phyloP scores from a whole-genome alignment of 805 yeast species.

The Cyberlindnera amylophila region DNA sequence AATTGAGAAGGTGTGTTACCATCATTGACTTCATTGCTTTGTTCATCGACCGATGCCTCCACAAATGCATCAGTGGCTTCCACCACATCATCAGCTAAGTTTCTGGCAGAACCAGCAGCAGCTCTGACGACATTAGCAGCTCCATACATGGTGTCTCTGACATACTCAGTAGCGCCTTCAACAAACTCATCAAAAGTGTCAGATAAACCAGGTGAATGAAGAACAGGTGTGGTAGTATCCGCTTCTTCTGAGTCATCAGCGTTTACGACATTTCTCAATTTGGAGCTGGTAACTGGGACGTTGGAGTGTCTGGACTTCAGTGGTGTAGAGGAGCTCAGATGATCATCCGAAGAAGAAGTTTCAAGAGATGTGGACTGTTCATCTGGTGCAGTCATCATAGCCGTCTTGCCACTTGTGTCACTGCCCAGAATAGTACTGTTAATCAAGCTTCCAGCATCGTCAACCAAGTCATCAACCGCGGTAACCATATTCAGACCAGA shows the following conservation, averaged over 20 bases:
- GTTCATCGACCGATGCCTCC: conserved; percentile 1
- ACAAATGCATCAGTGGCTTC: conserved; percentile 2
- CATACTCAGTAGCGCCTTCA: background rate
- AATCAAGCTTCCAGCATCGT: conserved; percentile 1
- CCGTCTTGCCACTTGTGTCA: background rate
- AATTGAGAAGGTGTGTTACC: background rate
- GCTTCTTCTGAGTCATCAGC: background rate
- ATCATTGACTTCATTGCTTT: background rate
- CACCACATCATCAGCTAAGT: background rate
- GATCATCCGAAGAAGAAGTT: background rate
- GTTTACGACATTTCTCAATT: background rate
- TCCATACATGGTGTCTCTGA: background rate
- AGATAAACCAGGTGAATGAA: background rate
- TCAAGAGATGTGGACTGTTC: background rate
- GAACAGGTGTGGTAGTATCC: background rate
- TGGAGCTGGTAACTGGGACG: background rate
- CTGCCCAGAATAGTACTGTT: background rate
- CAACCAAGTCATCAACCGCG: conserved; percentile 8
- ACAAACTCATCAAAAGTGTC: background rate
- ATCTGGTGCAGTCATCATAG: background rate
- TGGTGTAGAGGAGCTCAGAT: conserved; percentile 7
- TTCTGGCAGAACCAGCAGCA: background rate
- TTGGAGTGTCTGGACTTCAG: background rate
- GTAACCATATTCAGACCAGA: conserved; percentile 12
- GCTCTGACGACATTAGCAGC: conserved; percentile 1